phyloP scores from a whole-genome alignment of 2,329 filamentous ascomycete species.

The Endothia cerciana region DNA sequence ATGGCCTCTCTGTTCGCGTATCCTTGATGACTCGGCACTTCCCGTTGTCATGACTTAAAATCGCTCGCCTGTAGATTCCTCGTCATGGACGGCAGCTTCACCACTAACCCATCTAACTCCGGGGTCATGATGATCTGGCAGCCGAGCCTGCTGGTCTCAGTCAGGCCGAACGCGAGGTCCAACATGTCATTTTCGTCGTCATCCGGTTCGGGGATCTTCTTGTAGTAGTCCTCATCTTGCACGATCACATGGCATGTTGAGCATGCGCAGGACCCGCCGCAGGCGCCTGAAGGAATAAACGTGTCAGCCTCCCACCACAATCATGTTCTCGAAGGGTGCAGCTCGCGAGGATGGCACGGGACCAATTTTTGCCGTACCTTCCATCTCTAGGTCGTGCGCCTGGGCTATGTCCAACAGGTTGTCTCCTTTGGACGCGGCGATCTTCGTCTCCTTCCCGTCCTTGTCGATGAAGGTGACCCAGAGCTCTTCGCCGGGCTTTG shows the following conservation, averaged over 20 bases:
- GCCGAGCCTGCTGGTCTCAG: conserved; percentile 80
- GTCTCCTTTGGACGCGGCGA: conserved; percentile 83
- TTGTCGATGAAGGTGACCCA: conserved; percentile 94
- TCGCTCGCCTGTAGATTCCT: conserved; percentile 95
- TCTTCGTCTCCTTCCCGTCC: conserved; percentile 73
- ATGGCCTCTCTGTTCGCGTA: neutral
- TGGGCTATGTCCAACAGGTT: conserved; percentile 96
- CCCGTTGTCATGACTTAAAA: conserved; percentile 56
- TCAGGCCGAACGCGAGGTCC: conserved; percentile 86
- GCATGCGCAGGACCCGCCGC: conserved; percentile 91
- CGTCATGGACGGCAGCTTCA: conserved; percentile 90
- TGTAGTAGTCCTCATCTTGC: conserved; percentile 71
- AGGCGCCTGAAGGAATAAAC: conserved; percentile 60
- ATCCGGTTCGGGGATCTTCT: conserved; percentile 73
- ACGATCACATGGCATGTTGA: conserved; percentile 93
- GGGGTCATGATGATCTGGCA: conserved; percentile 93
- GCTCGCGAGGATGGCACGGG: neutral
- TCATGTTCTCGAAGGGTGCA: neutral
- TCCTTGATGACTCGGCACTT: neutral
- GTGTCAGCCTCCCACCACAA: neutral
- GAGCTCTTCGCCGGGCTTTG: conserved; percentile 91
- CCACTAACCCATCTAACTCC: conserved; percentile 83
- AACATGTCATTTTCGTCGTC: conserved; percentile 86
- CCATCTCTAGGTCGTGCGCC: conserved; percentile 95
- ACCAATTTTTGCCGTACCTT: conserved; percentile 56